Conservation (phyloP, 2,329 filamentous ascomycete species). For the Immersiporthe knoxdaviesiana region DNA sequence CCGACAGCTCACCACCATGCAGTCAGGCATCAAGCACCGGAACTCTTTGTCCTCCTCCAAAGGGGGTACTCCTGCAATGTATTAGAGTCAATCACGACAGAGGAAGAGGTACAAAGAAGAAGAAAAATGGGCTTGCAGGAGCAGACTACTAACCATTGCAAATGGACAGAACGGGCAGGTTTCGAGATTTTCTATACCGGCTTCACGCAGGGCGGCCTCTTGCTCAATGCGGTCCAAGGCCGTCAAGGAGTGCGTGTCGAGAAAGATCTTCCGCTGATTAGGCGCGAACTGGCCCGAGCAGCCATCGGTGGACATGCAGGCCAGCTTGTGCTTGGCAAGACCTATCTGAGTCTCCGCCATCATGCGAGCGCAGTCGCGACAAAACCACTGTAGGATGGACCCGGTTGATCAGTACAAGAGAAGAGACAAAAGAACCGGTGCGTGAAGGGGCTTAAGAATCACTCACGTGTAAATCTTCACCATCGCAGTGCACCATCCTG, state of each 20-base stretch:
- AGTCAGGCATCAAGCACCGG: constrained; percentile 68
- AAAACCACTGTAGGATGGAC: constrained; percentile 63
- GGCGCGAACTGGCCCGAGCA: constrained; percentile 66
- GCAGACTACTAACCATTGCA: constrained; percentile 53
- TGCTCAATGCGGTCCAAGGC: constrained; percentile 74
- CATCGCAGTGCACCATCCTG: constrained; percentile 69
- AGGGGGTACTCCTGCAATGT: constrained; percentile 61
- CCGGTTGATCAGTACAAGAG: neutral
- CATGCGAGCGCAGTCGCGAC: constrained; percentile 64
- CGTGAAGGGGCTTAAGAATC: neutral
- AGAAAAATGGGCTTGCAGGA: neutral
- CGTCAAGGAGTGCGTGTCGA: constrained; percentile 60
- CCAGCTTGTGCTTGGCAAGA: constrained; percentile 66
- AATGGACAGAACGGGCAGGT: constrained; percentile 83
- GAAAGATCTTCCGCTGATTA: constrained; percentile 57
- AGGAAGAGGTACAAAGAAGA: no score
- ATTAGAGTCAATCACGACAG: neutral
- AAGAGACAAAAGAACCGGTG: neutral
- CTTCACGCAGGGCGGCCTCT: constrained; percentile 68
- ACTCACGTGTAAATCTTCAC: constrained; percentile 54
- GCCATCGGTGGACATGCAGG: constrained; percentile 71
- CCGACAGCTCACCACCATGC: constrained; percentile 66
- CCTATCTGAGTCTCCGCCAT: constrained; percentile 73
- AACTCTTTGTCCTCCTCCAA: constrained; percentile 74
- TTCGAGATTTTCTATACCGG: constrained; percentile 71